Conservation (phyloP, 2,329 filamentous ascomycete genomes). For the Epicoccum nigrum region DNA sequence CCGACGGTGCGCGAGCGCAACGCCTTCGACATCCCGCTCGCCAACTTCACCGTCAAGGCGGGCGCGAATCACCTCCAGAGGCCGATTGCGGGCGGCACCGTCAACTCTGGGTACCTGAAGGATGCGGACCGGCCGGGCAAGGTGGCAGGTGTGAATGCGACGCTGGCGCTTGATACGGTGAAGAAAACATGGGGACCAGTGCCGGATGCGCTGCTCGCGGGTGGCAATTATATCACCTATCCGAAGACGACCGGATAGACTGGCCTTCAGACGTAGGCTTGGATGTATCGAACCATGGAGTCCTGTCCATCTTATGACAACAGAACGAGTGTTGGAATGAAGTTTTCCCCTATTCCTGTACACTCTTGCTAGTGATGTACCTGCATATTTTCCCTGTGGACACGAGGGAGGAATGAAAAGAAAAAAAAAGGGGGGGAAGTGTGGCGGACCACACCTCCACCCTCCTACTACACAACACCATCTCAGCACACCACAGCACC, state of each 20-base stretch:
- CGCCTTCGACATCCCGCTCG: conserved; percentile 65
- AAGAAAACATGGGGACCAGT: conserved; percentile 8
- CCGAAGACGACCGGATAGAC: neutral
- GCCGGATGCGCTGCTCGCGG: conserved; percentile 8
- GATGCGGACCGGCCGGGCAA: conserved; percentile 3
- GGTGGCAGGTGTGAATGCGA: conserved; percentile 5
- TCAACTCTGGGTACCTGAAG: conserved; percentile 11
- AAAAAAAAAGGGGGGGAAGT: no score
- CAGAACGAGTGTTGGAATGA: no score
- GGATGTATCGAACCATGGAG: no score
- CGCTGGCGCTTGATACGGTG: conserved; percentile 9
- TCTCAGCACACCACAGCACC: neutral
- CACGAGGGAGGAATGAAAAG: no score
- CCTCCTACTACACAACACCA: neutral
- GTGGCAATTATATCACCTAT: conserved; percentile 17
- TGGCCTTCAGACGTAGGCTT: neutral
- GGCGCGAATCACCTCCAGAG: conserved; percentile 63
- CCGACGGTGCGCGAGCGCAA: conserved; percentile 64
- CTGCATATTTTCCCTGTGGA: no score
- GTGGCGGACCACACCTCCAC: neutral
- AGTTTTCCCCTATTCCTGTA: no score
- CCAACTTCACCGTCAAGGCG: conserved; percentile 69
- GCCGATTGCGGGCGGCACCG: conserved; percentile 45
- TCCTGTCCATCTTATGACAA: no score
- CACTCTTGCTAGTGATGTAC: no score